Conservation (phyloP, 148 eudicot genomes). For the Amaranthus hypochondriacus region DNA sequence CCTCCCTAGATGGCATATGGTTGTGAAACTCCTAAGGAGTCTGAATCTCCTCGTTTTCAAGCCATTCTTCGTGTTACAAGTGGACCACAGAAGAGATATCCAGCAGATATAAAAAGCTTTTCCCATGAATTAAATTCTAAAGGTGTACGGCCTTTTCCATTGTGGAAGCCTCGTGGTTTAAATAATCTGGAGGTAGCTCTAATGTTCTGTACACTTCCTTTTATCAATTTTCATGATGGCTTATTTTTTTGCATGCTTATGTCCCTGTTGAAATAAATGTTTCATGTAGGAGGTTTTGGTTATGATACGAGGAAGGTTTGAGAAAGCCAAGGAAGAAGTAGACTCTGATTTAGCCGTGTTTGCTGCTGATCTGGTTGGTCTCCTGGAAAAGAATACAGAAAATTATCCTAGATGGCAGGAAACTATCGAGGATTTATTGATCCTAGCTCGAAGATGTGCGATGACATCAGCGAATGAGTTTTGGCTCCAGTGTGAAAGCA, state of each 20-base stretch:
- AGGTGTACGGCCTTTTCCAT: slow-evolving; percentile 93
- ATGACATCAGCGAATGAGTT: slow-evolving; percentile 90
- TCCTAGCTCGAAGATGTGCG: slow-evolving; percentile 86
- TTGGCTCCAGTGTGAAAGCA: slow-evolving; percentile 98
- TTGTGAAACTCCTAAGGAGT: slow-evolving; percentile 96
- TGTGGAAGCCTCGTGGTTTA: slow-evolving; percentile 92
- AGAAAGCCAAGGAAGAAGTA: slow-evolving; percentile 99
- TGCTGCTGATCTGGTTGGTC: slow-evolving; percentile 92
- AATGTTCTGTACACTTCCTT: slow-evolving; percentile 2
- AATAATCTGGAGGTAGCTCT: slow-evolving; percentile 78
- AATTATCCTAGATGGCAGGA: slow-evolving; percentile 94
- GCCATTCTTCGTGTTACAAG: slow-evolving; percentile 96
- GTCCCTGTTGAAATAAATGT: slow-evolving; percentile 8
- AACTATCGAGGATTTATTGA: slow-evolving; percentile 85
- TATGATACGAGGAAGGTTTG: slow-evolving; percentile 86
- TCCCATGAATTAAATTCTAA: slow-evolving; percentile 97
- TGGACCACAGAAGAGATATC: slow-evolving; percentile 88
- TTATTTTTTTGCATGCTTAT: slow-evolving; percentile 6
- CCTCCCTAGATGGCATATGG: slow-evolving; percentile 57
- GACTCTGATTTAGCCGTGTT: slow-evolving; percentile 86
- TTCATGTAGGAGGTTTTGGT: slow-evolving; percentile 73
- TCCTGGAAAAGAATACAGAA: slow-evolving; percentile 89
- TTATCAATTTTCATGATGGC: slow-evolving; percentile 2
- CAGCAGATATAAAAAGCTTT: slow-evolving; percentile 89
- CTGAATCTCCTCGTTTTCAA: slow-evolving; percentile 99